Evolutionary conservation across 1,139 yeast species (phyloP), one percentile per base, ranked within the genome.

Genomic region (Saccharomyces hybrid): DNA sequence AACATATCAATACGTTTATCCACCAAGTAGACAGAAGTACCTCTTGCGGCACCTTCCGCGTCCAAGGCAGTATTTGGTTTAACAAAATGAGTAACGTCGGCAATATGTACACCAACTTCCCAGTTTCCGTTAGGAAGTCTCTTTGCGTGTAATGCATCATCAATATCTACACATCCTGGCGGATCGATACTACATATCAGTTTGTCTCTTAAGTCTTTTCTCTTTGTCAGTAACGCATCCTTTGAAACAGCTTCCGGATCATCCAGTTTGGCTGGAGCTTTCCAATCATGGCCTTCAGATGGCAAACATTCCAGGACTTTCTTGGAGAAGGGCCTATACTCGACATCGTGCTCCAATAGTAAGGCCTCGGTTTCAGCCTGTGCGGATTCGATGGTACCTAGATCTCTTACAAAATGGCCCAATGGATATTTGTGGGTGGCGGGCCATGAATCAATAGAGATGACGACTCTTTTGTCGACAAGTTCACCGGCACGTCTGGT

Each of bases 1-100:
- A 95, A 78, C 99, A 95, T 95, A 78, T 95, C 99, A 63, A 95
- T 95, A 78, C 99, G 88, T 72, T 95, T 93, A 70, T 95, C 99
- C n/a, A 95, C 99, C 58, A 95, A 78, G 71, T 95, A 95, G 2
- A 93, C 97, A 4, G 99, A 91, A 0, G 99, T 95, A 68, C 97
- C 98, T 72, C 99, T 82, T 2, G 96, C 79, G 1, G 98, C 96
- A 72, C 98, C 99, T 73, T 95, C 99, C 51, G 82, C 86, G 70
- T 95, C 99, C 58, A 95, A 77, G 0, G 99, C 84, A 3, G 97
- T 90, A 60, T 85, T 87, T 0, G 99, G 86, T 71, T 90, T 89
- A 51, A 95, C 99, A 66, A 95, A 95, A 72, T 95, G 96, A 0
- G 98, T 89, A 24, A 95, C 99, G 74, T 95, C 99, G 5, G 99